Conservation (phyloP, 305 asterid species). For the Coffea humblotiana region DNA sequence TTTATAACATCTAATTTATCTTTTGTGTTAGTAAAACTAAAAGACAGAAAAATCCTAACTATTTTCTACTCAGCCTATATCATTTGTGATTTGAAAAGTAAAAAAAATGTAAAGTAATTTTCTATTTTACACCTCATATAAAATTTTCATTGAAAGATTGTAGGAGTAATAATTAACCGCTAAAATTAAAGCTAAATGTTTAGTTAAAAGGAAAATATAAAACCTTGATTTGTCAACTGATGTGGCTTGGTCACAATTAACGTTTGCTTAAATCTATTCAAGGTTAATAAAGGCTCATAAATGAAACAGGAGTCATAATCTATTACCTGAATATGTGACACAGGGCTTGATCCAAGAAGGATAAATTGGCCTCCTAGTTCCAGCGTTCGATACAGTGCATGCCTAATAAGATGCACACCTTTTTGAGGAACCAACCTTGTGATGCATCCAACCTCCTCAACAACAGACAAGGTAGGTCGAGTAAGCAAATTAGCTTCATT, state of each 20-base stretch:
- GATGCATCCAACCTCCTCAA: conserved; percentile 83
- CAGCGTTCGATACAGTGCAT: conserved; percentile 84
- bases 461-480: neutral
- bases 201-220: neutral
- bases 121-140: neutral
- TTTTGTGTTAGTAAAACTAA: neutral
- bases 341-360: conserved; percentile 98
- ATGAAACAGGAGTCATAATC: conserved; percentile 14
- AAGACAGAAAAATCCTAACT: neutral
- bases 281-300: neutral
- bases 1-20: neutral
- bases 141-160: neutral
- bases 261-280: too few relatives aligned
- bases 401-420: conserved; percentile 96
- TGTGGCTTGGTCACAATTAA: neutral
- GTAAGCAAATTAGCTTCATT: neutral
- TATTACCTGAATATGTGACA: conserved; percentile 80
- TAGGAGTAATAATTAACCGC: neutral
- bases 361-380: conserved; percentile 96
- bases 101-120: too few relatives aligned
- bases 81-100: neutral
- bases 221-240: neutral
- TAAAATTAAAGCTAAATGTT: neutral
- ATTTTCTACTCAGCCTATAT: neutral
- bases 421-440: conserved; percentile 98